Evolutionary conservation across 805 yeast genomes (phyloP).

Genomic region (Pichia phayaonensis): DNA sequence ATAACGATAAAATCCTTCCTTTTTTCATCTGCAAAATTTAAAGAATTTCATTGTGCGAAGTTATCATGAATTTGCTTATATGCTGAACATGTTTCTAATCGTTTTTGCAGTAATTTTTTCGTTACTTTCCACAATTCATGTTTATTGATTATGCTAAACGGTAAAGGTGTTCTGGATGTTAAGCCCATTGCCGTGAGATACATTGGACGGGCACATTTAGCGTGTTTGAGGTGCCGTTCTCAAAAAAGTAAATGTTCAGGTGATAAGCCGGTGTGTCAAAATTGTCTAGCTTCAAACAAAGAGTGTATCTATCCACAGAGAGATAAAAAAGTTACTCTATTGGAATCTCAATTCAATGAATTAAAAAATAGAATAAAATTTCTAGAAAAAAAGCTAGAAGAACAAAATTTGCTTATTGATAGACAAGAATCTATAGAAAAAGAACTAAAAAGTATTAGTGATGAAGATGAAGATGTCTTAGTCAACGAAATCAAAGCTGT

Average conservation of each 20-base stretch:
- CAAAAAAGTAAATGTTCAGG: conserved; percentile 45
- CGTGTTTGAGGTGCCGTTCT: conserved; percentile 39
- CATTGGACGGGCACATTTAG: conserved; percentile 23
- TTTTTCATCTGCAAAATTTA: too few species aligned
- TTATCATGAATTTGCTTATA: not conserved
- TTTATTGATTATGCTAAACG: not conserved
- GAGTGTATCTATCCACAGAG: conserved; percentile 16
- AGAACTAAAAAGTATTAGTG: too few species aligned
- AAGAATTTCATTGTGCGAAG: not conserved
- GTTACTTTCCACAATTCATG: too few species aligned
- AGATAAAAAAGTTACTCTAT: conserved; percentile 17
- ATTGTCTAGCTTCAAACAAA: conserved; percentile 11
- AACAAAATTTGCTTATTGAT: not conserved
- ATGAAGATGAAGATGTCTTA: not conserved
- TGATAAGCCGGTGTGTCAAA: conserved; percentile 12
- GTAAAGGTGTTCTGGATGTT: not conserved
- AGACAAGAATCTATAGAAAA: not conserved
- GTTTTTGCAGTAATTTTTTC: too few species aligned
- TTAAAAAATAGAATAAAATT: conserved; percentile 11
- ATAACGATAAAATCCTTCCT: too few species aligned
- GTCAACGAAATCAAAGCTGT: not conserved
- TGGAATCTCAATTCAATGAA: conserved; percentile 15
- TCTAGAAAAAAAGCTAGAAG: conserved; percentile 9
- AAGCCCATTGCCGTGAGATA: conserved; percentile 5
- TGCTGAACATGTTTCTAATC: not conserved